Base-by-base conservation (phyloP, 2,329 filamentous ascomycete genomes). In the Pseudogymnoascus sp. region DNA sequence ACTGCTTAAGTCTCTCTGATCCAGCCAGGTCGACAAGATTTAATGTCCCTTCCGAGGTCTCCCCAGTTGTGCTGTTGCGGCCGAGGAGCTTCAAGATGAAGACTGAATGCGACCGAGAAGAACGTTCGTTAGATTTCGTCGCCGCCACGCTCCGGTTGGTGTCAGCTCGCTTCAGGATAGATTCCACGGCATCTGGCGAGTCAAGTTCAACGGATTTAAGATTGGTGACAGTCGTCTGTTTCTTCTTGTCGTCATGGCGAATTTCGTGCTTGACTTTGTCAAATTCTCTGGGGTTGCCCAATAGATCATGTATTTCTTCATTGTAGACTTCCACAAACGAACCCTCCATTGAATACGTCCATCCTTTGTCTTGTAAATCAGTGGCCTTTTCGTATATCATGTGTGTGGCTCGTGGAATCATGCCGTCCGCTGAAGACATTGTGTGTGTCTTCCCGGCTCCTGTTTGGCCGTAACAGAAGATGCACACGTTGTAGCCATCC, bases 311-410 rank as follows among this genome's bases (percentile, higher is more conserved):
- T 66, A 99, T 82, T 65, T 95, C 94, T 73, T 99, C 94, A 66
- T 99, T 97, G 83, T 99, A 99, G 5, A 99, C 94, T 72, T 99
- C 94, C 12, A 97, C 86, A 71, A 99, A 99, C 62, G 88, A 92
- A 6, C 94, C 94, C 72, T 96, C 90, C 85, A 99, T 96, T 0
- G 83, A 89, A 75, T 99, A 99, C 41, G 82, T 83, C 94, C 94
- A 99, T 23, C 92, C 94, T 73, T 97, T 95, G 68, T 92, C 90
- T 73, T 89, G 87, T 16, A 99, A 80, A 60, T 87, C 83, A 65
- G 87, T 88, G 61, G 95, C 90, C 43, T 91, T 94, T 62, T 90
- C 84, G 74, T 97, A 97, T 66, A 99, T 96, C 79, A 97, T 93
- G 67, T 90, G 85, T 6, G 95, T 94, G 2, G 94, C 92, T 6